Conservation (phyloP, 2,329 filamentous ascomycete genomes). For the Stachybotrys chlorohalonatus region DNA sequence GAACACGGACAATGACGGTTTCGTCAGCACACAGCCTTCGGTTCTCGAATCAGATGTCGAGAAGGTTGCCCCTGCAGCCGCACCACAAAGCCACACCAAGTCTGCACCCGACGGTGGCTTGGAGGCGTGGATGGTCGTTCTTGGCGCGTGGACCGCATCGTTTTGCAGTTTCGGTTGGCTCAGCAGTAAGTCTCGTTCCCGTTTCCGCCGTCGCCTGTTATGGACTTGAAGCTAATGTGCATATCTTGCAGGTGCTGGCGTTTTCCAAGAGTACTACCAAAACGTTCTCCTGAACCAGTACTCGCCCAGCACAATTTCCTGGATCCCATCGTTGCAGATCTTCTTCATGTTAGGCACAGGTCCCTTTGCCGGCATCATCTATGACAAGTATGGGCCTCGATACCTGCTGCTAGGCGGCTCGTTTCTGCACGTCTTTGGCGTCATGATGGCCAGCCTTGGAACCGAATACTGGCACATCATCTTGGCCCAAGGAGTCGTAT, state of each 20-base stretch:
- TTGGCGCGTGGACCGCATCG: slow-evolving; percentile 19
- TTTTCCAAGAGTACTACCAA: slow-evolving; percentile 47
- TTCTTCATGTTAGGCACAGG: slow-evolving; percentile 42
- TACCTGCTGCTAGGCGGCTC: slow-evolving; percentile 39
- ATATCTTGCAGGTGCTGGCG: slow-evolving; percentile 22
- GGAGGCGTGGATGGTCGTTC: slow-evolving; percentile 18
- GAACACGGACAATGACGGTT: background rate
- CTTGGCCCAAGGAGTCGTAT: slow-evolving; percentile 21
- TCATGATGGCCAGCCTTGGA: slow-evolving; percentile 48
- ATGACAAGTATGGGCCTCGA: slow-evolving; percentile 50
- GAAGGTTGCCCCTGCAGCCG: background rate
- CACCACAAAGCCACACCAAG: background rate
- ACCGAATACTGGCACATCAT: slow-evolving; percentile 25
- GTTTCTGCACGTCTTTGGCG: slow-evolving; percentile 43
- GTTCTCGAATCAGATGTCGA: background rate
- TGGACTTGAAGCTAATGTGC: background rate
- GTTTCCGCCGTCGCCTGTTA: background rate
- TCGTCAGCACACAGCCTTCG: background rate
- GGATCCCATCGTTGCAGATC: slow-evolving; percentile 45
- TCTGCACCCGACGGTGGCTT: slow-evolving; percentile 12
- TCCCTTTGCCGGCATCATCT: slow-evolving; percentile 48
- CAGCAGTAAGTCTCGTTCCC: slow-evolving; percentile 9
- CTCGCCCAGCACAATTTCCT: slow-evolving; percentile 40
- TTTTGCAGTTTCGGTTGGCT: slow-evolving; percentile 22
- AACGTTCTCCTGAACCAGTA: slow-evolving; percentile 31